phyloP scores from a whole-genome alignment of 2,329 filamentous ascomycete species.

The Pseudogymnoascus sp. region DNA sequence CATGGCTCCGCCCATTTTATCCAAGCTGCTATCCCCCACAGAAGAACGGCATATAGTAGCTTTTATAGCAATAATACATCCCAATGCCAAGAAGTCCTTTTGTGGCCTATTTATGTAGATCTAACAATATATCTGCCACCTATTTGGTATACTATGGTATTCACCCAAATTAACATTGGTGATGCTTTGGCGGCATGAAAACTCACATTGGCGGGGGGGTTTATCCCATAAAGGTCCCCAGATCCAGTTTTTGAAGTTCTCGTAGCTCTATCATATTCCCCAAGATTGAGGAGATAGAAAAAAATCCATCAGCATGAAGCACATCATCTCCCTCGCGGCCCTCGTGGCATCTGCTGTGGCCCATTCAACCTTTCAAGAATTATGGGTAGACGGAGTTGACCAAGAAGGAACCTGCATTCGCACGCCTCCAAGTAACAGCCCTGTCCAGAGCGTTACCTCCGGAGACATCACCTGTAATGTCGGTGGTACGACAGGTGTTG shows the following conservation, averaged over 20 bases:
- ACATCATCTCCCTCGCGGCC: background rate
- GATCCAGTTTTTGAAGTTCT: background rate
- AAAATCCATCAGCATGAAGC: background rate
- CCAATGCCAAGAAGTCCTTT: background rate
- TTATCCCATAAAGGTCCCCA: background rate
- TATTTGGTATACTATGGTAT: background rate
- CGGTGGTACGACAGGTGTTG: slow-evolving; percentile 30
- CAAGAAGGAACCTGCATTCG: slow-evolving; percentile 43
- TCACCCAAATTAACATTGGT: background rate
- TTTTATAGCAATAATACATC: background rate
- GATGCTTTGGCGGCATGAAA: background rate
- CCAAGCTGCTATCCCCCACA: background rate
- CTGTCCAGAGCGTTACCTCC: slow-evolving; percentile 42
- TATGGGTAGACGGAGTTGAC: slow-evolving; percentile 43
- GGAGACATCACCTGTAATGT: slow-evolving; percentile 42
- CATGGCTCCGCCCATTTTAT: background rate
- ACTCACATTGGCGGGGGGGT: background rate
- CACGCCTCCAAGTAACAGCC: slow-evolving; percentile 43
- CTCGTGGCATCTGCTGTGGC: slow-evolving; percentile 29
- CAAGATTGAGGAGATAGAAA: background rate
- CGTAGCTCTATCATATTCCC: background rate
- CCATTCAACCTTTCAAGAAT: slow-evolving; percentile 39
- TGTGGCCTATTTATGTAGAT: background rate
- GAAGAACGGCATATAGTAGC: background rate
- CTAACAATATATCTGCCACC: slow-evolving; percentile 1